Percentiles rank a stretch among this genome's conserved stretches.
Conservation (phyloP, 2,329 filamentous ascomycete genomes). For the Phaeosphaeria sp. region DNA sequence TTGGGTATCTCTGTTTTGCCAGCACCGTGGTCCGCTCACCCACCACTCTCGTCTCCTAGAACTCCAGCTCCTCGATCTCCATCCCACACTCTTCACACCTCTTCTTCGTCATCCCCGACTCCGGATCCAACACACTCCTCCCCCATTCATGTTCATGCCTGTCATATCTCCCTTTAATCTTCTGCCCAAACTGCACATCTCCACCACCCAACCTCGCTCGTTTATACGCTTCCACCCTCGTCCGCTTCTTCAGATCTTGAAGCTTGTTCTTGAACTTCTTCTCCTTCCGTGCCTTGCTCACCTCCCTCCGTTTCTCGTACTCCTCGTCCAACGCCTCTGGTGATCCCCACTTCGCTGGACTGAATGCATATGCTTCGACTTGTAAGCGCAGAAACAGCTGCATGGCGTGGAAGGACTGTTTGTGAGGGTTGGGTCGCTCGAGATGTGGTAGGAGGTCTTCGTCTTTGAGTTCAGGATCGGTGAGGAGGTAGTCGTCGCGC, state of each 20-base stretch:
- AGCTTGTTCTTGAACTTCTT: conserved; percentile 91
- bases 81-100: conserved; percentile 71
- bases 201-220: conserved; percentile 53
- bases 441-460: conserved; percentile 85
- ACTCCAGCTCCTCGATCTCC: conserved; percentile 71
- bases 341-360: conserved; percentile 84
- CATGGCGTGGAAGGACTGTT: conserved; percentile 97
- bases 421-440: conserved; percentile 91
- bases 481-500: conserved; percentile 92
- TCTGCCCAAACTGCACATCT: conserved; percentile 73
- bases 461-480: conserved; percentile 93
- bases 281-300: conserved; percentile 87
- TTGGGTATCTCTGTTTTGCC: background rate
- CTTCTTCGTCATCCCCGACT: conserved; percentile 79
- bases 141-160: conserved; percentile 92
- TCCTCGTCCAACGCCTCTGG: conserved; percentile 85
- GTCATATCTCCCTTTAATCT: conserved; percentile 66
- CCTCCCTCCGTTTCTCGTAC: conserved; percentile 77
- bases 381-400: conserved; percentile 95
- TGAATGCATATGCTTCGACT: conserved; percentile 92
- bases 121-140: conserved; percentile 62
- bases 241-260: conserved; percentile 89
- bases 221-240: conserved; percentile 86
- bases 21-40: too few relatives aligned
- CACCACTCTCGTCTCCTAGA: conserved; percentile 46